Evolutionary conservation across 2,329 filamentous ascomycete genomes (phyloP).

Genomic region (Tothia fuscella): DNA sequence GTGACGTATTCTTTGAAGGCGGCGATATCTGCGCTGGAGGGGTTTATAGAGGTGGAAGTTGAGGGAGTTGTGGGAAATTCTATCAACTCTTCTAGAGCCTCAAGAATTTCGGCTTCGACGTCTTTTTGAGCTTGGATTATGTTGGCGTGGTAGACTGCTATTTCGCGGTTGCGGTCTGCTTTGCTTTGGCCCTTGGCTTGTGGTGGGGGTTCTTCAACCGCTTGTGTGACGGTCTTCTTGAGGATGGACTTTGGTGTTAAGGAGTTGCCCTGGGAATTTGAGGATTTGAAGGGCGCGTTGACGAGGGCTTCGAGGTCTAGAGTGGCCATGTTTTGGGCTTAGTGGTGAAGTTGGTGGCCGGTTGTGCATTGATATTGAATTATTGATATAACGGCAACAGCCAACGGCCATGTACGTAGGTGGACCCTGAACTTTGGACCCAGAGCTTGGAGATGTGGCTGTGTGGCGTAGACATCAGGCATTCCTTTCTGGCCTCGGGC

Average conservation of each 20-base stretch:
- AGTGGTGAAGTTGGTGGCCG: too few relatives aligned
- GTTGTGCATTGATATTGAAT: too few relatives aligned
- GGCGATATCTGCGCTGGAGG: slow-evolving; percentile 46
- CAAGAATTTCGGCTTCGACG: slow-evolving; percentile 60
- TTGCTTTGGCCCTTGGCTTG: slow-evolving; percentile 16
- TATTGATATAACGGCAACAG: too few relatives aligned
- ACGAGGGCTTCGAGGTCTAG: too few relatives aligned
- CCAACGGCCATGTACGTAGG: too few relatives aligned
- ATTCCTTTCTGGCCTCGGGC: too few relatives aligned
- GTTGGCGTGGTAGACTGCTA: slow-evolving; percentile 71
- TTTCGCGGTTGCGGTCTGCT: slow-evolving; percentile 38
- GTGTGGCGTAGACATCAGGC: too few relatives aligned
- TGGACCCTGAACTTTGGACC: too few relatives aligned
- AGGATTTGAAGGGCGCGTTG: too few relatives aligned
- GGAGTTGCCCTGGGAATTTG: too few relatives aligned
- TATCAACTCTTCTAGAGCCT: slow-evolving; percentile 59
- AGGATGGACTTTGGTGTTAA: slow-evolving; percentile 35
- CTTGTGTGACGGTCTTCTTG: slow-evolving; percentile 25
- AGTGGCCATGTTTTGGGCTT: too few relatives aligned
- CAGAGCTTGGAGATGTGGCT: too few relatives aligned
- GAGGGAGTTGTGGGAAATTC: slow-evolving; percentile 42
- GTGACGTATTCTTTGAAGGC: slow-evolving; percentile 55
- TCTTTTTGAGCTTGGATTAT: slow-evolving; percentile 75
- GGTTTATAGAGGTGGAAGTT: slow-evolving; percentile 19
- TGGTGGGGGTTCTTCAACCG: slow-evolving; percentile 13